Percentiles rank a stretch among this genome's conserved stretches.
Evolutionary conservation across 768 basidiomycete genomes (phyloP).

Genomic region (Auricularia auricula-judae): DNA sequence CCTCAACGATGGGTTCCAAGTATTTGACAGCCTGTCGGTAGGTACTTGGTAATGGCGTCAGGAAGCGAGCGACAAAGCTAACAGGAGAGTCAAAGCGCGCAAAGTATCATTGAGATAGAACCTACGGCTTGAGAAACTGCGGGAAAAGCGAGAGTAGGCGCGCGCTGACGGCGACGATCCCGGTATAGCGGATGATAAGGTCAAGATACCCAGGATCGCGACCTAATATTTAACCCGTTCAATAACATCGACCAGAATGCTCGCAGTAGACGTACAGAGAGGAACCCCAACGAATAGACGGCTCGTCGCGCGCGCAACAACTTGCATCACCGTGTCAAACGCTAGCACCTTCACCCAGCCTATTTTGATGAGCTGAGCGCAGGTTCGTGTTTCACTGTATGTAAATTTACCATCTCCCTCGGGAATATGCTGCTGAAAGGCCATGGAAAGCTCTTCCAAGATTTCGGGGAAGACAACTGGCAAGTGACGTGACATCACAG

Average conservation of each 20-base stretch:
- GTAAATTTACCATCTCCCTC: background rate
- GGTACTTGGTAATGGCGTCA: background rate
- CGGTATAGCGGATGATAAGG: constrained; percentile 21
- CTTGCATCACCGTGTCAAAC: constrained; percentile 16
- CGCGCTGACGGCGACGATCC: constrained; percentile 15
- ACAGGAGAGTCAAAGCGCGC: background rate
- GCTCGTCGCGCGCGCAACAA: constrained; percentile 32
- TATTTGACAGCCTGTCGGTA: background rate
- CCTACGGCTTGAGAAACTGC: constrained; percentile 19
- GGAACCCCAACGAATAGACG: constrained; percentile 40
- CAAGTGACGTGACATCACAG: background rate
- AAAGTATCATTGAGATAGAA: background rate
- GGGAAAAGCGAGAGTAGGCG: constrained; percentile 21
- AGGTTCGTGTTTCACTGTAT: background rate
- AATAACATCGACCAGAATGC: background rate
- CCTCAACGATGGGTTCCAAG: background rate
- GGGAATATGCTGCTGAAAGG: constrained; percentile 1
- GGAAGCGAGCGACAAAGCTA: background rate
- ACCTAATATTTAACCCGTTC: constrained; percentile 17
- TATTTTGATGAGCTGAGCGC: background rate
- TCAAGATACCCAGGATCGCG: constrained; percentile 26
- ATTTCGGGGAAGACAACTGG: constrained; percentile 5
- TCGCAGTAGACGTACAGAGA: constrained; percentile 24
- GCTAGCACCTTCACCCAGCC: constrained; percentile 25
- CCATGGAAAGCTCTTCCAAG: constrained; percentile 3